phyloP scores from a whole-genome alignment of 306 rosid genomes.

The Quercus glauca region DNA sequence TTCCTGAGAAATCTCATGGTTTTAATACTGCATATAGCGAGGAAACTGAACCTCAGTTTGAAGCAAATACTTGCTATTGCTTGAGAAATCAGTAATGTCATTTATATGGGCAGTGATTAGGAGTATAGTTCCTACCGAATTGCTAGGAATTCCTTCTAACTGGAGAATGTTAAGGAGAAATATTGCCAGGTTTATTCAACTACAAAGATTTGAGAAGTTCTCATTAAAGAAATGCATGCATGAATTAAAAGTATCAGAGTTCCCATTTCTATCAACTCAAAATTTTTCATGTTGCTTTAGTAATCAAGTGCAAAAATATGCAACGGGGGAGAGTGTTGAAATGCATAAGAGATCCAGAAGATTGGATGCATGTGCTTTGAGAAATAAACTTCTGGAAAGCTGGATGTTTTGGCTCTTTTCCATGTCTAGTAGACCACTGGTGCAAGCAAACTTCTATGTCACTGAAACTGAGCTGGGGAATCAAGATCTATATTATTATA shows the following conservation, averaged over 20 bases:
- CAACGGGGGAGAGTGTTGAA: slow-evolving; percentile 23
- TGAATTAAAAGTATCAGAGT: slow-evolving; percentile 43
- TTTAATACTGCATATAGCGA: slow-evolving; percentile 15
- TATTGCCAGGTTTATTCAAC: too few species aligned
- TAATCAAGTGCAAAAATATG: slow-evolving; percentile 23
- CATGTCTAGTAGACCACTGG: slow-evolving; percentile 64
- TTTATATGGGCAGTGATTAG: slow-evolving; percentile 85
- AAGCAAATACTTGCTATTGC: slow-evolving; percentile 47
- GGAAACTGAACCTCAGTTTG: slow-evolving; percentile 31
- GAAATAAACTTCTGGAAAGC: slow-evolving; percentile 57
- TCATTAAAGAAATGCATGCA: slow-evolving; percentile 56
- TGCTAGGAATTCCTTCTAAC: too few species aligned
- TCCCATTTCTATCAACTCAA: slow-evolving; percentile 56
- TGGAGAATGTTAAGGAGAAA: too few species aligned
- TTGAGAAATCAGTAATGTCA: slow-evolving; percentile 76
- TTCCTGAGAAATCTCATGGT: slow-evolving; percentile 27
- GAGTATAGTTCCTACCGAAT: slow-evolving; percentile 36
- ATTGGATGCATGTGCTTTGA: slow-evolving; percentile 34
- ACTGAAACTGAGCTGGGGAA: slow-evolving; percentile 76
- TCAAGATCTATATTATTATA: slow-evolving; percentile 65
- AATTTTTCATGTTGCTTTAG: slow-evolving; percentile 35
- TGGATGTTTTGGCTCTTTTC: slow-evolving; percentile 90
- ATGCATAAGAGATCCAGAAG: slow-evolving; percentile 20
- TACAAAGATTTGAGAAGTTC: too few species aligned
- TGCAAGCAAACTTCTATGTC: slow-evolving; percentile 77